Evolutionary conservation across 2,329 filamentous ascomycete species (phyloP).

Genomic region (Trichoderma simmonsii): DNA sequence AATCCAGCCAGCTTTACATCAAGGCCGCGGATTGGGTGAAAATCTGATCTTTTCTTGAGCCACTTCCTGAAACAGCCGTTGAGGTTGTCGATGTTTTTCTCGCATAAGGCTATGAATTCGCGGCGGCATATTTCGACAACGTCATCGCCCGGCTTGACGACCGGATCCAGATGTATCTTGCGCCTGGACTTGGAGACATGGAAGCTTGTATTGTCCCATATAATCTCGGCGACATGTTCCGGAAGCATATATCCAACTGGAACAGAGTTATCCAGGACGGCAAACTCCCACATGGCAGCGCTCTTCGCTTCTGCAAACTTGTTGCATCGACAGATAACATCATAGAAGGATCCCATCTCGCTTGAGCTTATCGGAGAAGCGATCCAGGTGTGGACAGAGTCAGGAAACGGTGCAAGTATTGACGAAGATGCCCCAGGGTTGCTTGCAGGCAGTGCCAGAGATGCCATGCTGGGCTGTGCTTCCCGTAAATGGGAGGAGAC

Average conservation of each 20-base stretch:
- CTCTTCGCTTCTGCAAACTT: conserved; percentile 25
- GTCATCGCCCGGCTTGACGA: conserved; percentile 16
- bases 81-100: conserved; percentile 27
- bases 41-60: conserved; percentile 25
- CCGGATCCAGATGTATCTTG: conserved; percentile 25
- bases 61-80: conserved; percentile 28
- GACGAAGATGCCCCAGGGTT: neutral
- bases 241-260: conserved; percentile 29
- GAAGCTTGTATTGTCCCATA: conserved; percentile 25
- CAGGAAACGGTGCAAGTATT: neutral
- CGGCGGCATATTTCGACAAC: conserved; percentile 21
- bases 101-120: conserved; percentile 27
- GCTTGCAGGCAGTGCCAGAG: neutral
- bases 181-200: conserved; percentile 16
- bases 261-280: conserved; percentile 22
- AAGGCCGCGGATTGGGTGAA: conserved; percentile 31
- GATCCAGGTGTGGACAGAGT: conserved; percentile 15
- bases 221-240: conserved; percentile 22
- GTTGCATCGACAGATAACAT: conserved; percentile 28
- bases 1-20: conserved; percentile 24
- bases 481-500: neutral
- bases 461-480: conserved; percentile 8
- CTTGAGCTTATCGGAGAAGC: neutral
- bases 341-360: conserved; percentile 20
- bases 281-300: conserved; percentile 26